Base-by-base conservation (phyloP, 805 yeast species). In the Saccharomycopsis sp. region DNA sequence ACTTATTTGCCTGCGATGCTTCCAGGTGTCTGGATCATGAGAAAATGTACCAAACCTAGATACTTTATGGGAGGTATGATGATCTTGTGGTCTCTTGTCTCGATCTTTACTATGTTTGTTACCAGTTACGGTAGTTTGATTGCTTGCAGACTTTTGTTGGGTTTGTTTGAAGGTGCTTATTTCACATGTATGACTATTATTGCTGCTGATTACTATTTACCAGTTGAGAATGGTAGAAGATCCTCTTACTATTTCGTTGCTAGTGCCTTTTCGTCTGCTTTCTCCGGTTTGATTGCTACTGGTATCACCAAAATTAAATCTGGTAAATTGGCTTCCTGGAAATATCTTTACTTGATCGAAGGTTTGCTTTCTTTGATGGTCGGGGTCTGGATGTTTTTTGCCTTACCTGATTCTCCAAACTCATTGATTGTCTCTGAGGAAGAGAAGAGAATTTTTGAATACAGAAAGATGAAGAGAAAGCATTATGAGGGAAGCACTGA, bases 241-340 rank as follows among this genome's bases (percentile, higher is more conserved):
- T 70, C 77, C 61, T 75, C 81, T 2, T 73, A 74, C 57, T 75
- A 81, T 50, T 80, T 80, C 65, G 73, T 78, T 35, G 76, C 81
- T 24, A 78, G 85, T 15, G 78, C 81, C 57, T 65, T 81, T 38
- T 77, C 84, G 8, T 78, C 82, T 51, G 81, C 82, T 1, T 79
- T 82, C 66, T 82, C 83, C 56, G 86, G 86, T 17, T 68, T 78
- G 41, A 72, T 79, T 25, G 75, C 78, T 0, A 75, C 72, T 58
- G 84, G 80, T 24, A 71, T 81, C 52, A 67, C 74, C 9, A 66
- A 70, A 51, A 73, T 78, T 62, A 65, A 73, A 53, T 77, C 76
- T 0, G 65, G 67, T 7, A 70, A 73, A 1, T 66, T 76, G 64
- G 73, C 67, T 47, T 80, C 80, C n/a, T 80, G 82, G 81, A 72